phyloP scores from a whole-genome alignment of 768 basidiomycete genomes.

The Scleroderma bovista region DNA sequence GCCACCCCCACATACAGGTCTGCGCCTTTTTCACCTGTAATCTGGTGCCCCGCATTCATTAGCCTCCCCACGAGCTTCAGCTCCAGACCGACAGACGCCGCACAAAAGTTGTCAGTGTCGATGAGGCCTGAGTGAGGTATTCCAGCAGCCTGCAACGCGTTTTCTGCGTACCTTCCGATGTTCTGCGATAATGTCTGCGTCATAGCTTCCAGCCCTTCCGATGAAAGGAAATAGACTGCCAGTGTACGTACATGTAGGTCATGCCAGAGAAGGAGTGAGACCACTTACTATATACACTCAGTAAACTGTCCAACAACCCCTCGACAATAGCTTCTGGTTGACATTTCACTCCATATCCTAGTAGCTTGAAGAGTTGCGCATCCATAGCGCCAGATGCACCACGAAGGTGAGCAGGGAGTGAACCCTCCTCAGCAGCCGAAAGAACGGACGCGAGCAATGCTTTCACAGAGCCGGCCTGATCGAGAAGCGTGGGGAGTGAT shows the following conservation, averaged over 20 bases:
- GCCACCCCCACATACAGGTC: conserved; percentile 17
- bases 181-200: conserved; percentile 12
- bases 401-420: conserved; percentile 41
- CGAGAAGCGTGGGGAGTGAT: neutral
- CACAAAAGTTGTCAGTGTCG: neutral
- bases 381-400: conserved; percentile 44
- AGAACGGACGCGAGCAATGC: conserved; percentile 35
- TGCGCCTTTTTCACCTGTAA: conserved; percentile 13
- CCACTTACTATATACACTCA: conserved; percentile 15
- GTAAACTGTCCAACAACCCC: conserved; percentile 3
- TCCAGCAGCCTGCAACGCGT: conserved; percentile 9
- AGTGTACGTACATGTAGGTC: neutral
- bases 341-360: conserved; percentile 4
- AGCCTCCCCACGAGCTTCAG: conserved; percentile 13
- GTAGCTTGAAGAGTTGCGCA: conserved; percentile 26
- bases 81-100: neutral
- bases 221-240: conserved; percentile 19
- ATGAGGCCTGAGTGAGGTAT: conserved; percentile 1
- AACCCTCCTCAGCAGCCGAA: conserved; percentile 32
- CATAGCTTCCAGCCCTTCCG: conserved; percentile 11
- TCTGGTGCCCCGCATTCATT: conserved; percentile 14
- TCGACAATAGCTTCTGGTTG: neutral
- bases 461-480: conserved; percentile 5
- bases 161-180: conserved; percentile 11
- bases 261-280: neutral